phyloP scores from a whole-genome alignment of 2,329 filamentous ascomycete species.

The Stagonosporopsis cucurbitacearum region DNA sequence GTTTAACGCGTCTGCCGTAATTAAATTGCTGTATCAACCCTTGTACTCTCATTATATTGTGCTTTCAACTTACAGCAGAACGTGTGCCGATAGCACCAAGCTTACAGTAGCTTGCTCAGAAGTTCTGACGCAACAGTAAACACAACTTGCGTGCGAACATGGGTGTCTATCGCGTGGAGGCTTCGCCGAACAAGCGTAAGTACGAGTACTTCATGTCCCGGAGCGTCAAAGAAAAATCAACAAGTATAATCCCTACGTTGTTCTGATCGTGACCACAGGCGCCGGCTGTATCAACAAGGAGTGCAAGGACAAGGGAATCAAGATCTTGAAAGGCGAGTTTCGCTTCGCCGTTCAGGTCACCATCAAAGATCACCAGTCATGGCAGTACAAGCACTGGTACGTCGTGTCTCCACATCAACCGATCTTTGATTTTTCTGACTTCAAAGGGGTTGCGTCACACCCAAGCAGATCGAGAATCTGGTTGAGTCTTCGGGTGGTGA shows the following conservation, averaged over 20 bases:
- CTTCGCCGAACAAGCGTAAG: constrained; percentile 61
- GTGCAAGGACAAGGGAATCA: constrained; percentile 73
- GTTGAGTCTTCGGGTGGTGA: constrained; percentile 65
- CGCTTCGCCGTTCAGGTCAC: constrained; percentile 78
- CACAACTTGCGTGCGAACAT: constrained; percentile 19
- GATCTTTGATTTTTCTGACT: constrained; percentile 9
- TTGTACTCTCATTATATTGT: neutral
- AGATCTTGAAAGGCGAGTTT: constrained; percentile 74
- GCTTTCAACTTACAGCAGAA: neutral
- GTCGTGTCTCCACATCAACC: constrained; percentile 26
- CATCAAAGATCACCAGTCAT: constrained; percentile 66
- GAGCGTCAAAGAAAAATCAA: neutral
- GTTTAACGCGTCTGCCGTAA: neutral
- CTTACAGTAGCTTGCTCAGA: constrained; percentile 3
- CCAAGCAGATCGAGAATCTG: constrained; percentile 71
- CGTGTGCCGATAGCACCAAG: neutral
- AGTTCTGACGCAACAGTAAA: constrained; percentile 9
- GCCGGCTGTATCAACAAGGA: constrained; percentile 70
- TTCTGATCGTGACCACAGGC: neutral
- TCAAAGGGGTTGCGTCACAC: constrained; percentile 85
- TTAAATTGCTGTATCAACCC: rapidly evolving
- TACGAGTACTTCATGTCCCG: neutral
- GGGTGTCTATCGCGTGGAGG: constrained; percentile 40
- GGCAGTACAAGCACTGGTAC: constrained; percentile 88
- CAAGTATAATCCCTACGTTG: too few relatives aligned